Percentiles rank a stretch among this genome's conserved stretches.
Conservation (phyloP, 2,329 filamentous ascomycete genomes). For the Sporothrix variecibatus region DNA sequence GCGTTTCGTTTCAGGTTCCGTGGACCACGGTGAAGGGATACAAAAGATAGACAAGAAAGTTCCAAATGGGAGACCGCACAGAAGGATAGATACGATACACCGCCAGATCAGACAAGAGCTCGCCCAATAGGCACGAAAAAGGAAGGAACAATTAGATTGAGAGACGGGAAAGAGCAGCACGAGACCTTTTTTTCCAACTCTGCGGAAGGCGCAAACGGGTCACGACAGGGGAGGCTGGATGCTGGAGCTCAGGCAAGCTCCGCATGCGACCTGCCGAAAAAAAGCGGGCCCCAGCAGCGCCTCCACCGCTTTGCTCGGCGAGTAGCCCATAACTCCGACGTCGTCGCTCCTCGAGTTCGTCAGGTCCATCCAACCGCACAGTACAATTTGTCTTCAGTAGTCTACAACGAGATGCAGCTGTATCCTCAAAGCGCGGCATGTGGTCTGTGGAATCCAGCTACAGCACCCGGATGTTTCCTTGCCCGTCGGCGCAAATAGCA, state of each 20-base stretch:
- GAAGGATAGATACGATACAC: background rate
- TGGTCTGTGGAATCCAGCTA: background rate
- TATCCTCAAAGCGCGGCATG: background rate
- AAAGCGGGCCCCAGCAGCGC: background rate
- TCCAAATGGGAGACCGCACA: background rate
- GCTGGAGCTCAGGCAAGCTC: background rate
- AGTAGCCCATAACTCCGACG: background rate
- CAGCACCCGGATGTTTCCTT: background rate
- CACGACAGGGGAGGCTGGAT: background rate
- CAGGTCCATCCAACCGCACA: background rate
- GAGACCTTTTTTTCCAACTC: background rate
- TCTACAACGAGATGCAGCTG: background rate
- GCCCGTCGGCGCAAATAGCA: background rate
- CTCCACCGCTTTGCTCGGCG: slow-evolving; percentile 1
- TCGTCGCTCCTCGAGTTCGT: background rate
- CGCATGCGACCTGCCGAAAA: slow-evolving; percentile 2
- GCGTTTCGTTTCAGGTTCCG: background rate
- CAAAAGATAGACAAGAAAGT: background rate
- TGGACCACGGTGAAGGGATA: background rate
- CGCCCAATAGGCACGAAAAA: background rate
- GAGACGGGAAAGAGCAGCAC: background rate
- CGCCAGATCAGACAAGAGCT: background rate
- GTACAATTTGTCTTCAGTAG: background rate
- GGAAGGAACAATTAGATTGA: background rate
- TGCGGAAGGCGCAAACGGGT: background rate